phyloP scores from a whole-genome alignment of 2,329 filamentous ascomycete species.

The Diaporthe ampelina region DNA sequence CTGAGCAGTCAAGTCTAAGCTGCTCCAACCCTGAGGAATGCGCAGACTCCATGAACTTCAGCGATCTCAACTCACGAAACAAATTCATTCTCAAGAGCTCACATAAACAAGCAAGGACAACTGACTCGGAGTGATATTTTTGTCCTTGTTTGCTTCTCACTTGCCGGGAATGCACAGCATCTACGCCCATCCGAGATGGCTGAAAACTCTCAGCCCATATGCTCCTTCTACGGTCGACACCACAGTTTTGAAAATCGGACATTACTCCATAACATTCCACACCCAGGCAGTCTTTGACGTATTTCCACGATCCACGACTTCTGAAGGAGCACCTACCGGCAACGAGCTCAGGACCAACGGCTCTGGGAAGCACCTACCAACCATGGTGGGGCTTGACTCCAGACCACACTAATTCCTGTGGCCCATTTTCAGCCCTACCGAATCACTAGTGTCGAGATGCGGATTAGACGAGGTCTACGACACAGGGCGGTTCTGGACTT shows the following conservation, averaged over 20 bases:
- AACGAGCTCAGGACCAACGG: not conserved
- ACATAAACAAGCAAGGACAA: too few relatives aligned
- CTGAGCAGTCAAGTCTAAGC: not conserved
- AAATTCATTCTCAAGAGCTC: not conserved
- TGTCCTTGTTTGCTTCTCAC: not conserved
- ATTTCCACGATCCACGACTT: not conserved
- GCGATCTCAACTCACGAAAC: not conserved
- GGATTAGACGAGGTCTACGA: not conserved
- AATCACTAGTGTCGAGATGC: not conserved
- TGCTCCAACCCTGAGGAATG: not conserved
- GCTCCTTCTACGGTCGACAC: too few relatives aligned
- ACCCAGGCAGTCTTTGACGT: too few relatives aligned
- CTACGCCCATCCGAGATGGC: not conserved
- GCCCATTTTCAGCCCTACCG: not conserved
- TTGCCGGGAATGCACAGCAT: too few relatives aligned
- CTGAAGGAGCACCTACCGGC: too few relatives aligned
- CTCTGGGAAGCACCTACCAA: not conserved
- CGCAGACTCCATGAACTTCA: too few relatives aligned
- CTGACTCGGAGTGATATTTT: too few relatives aligned
- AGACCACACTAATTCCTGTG: not conserved
- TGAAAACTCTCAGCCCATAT: too few relatives aligned
- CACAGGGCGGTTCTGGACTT: not conserved
- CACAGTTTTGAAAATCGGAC: not conserved
- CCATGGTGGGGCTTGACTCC: not conserved
- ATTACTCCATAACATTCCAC: not conserved